A percentile compares a stretch with the other conserved stretches of the same genome.
Evolutionary conservation across 2,329 filamentous ascomycete species (phyloP).

Genomic region (Stachybotrys echinatus): DNA sequence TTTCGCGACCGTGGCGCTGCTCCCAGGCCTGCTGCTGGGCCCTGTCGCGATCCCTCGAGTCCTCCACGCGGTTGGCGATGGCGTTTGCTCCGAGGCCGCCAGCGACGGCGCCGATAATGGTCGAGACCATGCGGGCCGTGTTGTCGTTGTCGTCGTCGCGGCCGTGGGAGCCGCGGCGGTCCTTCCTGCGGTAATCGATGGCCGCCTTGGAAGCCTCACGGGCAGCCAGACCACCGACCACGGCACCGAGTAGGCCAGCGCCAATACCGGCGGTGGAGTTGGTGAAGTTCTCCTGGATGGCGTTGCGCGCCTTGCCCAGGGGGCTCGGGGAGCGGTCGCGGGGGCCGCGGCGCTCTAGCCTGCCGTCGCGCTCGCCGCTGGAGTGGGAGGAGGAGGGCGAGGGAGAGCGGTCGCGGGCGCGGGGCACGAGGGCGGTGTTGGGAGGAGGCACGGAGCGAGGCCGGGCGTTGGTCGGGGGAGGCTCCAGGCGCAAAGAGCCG

Average conservation of each 20-base stretch:
- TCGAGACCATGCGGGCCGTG: conserved; percentile 35
- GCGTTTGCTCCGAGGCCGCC: conserved; percentile 51
- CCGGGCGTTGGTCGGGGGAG: conserved; percentile 18
- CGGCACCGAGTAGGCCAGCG: conserved; percentile 46
- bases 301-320: conserved; percentile 32
- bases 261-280: conserved; percentile 43
- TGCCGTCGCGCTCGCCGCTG: conserved; percentile 15
- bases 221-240: conserved; percentile 49
- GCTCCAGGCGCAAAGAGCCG: conserved; percentile 22
- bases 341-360: neutral
- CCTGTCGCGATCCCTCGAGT: conserved; percentile 25
- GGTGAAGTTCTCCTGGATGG: conserved; percentile 41
- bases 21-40: conserved; percentile 29
- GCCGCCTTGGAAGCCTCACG: conserved; percentile 40
- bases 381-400: conserved; percentile 16
- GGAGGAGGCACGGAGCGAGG: conserved; percentile 27
- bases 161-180: conserved; percentile 14
- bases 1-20: conserved; percentile 21
- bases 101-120: conserved; percentile 48
- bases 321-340: conserved; percentile 21
- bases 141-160: conserved; percentile 18
- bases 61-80: conserved; percentile 38
- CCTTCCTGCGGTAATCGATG: conserved; percentile 19
- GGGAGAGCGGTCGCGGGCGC: conserved; percentile 14
- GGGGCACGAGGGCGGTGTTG: conserved; percentile 17